Conservation (phyloP, 1,284 basidiomycete genomes). For the Salmacisia buchloeana region DNA sequence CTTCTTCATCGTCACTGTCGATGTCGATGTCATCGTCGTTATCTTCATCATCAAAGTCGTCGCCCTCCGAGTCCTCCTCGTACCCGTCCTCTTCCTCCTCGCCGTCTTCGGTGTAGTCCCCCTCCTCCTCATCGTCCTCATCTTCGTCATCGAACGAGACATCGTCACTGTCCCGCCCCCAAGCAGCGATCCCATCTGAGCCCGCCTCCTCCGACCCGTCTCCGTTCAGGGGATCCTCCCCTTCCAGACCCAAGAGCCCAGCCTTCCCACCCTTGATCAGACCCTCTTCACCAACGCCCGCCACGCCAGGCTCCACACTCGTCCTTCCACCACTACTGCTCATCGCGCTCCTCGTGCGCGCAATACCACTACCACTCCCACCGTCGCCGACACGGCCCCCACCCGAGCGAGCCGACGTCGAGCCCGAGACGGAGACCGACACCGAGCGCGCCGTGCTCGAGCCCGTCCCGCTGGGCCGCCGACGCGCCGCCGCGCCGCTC, state of each 20-base stretch:
- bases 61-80: neutral
- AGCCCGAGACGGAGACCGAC: too few relatives aligned
- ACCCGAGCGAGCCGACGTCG: too few relatives aligned
- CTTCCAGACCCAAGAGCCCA: slow-evolving; percentile 19
- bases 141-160: neutral
- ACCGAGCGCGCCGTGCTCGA: too few relatives aligned
- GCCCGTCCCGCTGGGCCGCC: too few relatives aligned
- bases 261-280: slow-evolving; percentile 12
- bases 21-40: slow-evolving; percentile 5
- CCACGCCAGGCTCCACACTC: neutral
- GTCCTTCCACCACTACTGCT: neutral
- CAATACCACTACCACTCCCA: neutral
- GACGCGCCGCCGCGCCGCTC: too few relatives aligned
- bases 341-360: neutral
- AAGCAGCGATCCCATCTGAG: too few relatives aligned
- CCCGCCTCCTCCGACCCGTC: slow-evolving; percentile 10
- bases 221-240: slow-evolving; percentile 25
- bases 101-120: neutral
- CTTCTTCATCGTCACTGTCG: slow-evolving; percentile 10
- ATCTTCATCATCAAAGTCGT: slow-evolving; percentile 14
- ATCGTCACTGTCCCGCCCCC: neutral
- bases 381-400: too few relatives aligned
- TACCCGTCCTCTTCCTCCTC: neutral
- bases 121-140: neutral
- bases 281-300: slow-evolving; percentile 11